These are phyloP conservation scores for Hydrangea macrophylla DNA, from an alignment of 148 eudicot species.

Conservation along the genomic window DNA sequence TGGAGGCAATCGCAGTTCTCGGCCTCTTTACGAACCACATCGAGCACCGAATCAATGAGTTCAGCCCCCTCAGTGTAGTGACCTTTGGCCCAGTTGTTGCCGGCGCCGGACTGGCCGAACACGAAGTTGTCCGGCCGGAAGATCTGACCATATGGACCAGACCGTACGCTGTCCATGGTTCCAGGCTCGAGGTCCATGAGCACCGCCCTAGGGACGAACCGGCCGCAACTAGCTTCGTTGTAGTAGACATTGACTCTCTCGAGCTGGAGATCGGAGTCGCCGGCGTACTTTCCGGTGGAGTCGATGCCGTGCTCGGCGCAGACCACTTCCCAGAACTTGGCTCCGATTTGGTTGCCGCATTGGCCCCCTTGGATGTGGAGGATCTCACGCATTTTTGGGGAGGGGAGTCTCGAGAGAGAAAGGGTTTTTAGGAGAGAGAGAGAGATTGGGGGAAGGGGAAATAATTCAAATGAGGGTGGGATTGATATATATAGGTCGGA, in stretches of 20 bases:
- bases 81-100: slow-evolving; percentile 50
- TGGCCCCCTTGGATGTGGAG: slow-evolving; percentile 50
- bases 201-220: slow-evolving; percentile 50
- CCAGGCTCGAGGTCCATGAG: slow-evolving; percentile 56
- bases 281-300: slow-evolving; percentile 34
- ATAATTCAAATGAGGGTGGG: too few species aligned
- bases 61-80: slow-evolving; percentile 56
- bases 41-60: slow-evolving; percentile 45
- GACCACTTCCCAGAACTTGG: slow-evolving; percentile 53
- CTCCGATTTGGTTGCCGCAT: slow-evolving; percentile 53
- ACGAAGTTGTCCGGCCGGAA: slow-evolving; percentile 48
- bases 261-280: slow-evolving; percentile 35
- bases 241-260: slow-evolving; percentile 51
- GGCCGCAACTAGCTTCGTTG: slow-evolving; percentile 47
- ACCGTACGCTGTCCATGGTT: slow-evolving; percentile 49
- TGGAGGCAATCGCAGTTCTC: slow-evolving; percentile 44
- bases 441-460: not conserved
- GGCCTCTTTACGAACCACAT: slow-evolving; percentile 47
- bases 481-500: not conserved
- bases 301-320: slow-evolving; percentile 54
- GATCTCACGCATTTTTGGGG: slow-evolving; percentile 37
- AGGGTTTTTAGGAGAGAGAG: not conserved
- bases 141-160: slow-evolving; percentile 49
- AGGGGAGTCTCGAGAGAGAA: not conserved
- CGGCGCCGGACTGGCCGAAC: slow-evolving; percentile 43